Evolutionary conservation across 2,329 filamentous ascomycete genomes (phyloP).

Genomic region (Remersonia thermophila): DNA sequence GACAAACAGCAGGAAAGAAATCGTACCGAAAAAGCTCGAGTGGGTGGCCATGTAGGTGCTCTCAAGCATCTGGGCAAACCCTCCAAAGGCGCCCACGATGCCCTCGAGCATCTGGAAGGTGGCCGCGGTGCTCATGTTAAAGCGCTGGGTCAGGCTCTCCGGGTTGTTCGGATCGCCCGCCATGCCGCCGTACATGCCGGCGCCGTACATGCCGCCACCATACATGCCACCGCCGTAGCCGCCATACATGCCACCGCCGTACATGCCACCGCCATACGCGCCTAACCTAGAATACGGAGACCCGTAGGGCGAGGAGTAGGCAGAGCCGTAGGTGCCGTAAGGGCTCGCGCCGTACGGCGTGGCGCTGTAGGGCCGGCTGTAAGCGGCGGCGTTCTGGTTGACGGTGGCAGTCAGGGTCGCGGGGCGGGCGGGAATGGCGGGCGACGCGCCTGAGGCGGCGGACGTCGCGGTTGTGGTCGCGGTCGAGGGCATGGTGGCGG

Average conservation of each 20-base stretch:
- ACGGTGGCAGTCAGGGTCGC: conserved; percentile 65
- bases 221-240: conserved; percentile 37
- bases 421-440: conserved; percentile 70
- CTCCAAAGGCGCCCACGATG: conserved; percentile 89
- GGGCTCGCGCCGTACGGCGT: conserved; percentile 23
- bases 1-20: conserved; percentile 11
- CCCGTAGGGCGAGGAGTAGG: conserved; percentile 42
- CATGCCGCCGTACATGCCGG: conserved; percentile 32
- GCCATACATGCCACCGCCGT: conserved; percentile 17
- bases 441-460: conserved; percentile 36
- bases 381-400: conserved; percentile 78
- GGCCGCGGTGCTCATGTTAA: conserved; percentile 86
- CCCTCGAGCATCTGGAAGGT: conserved; percentile 98
- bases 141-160: conserved; percentile 87
- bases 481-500: conserved; percentile 29
- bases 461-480: conserved; percentile 28
- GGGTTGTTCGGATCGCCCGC: conserved; percentile 65
- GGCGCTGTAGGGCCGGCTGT: conserved; percentile 43
- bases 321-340: conserved; percentile 24
- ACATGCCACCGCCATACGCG: conserved; percentile 18
- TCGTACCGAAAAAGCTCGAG: conserved; percentile 93
- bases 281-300: conserved; percentile 23
- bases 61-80: conserved; percentile 97
- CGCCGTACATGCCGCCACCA: conserved; percentile 30
- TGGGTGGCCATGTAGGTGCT: conserved; percentile 99